These are phyloP conservation scores for Lophium mytilinum DNA, from an alignment of 495 filamentous ascomycete genomes.

Conservation along the genomic window DNA sequence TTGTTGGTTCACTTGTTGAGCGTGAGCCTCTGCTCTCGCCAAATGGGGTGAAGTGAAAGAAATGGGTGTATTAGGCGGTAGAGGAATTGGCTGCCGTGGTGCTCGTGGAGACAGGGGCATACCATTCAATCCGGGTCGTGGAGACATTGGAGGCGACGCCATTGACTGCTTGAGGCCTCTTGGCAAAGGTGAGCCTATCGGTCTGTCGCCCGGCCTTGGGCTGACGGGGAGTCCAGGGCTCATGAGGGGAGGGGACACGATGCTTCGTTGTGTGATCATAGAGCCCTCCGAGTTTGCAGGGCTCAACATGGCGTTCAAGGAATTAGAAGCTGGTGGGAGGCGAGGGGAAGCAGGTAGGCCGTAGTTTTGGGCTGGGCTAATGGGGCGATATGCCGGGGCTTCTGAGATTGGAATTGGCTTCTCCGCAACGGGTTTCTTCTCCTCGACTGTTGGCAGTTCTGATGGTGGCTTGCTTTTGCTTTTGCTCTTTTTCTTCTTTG, in stretches of 20 bases:
- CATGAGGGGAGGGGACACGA: constrained; percentile 51
- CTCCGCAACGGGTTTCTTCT: constrained; percentile 6
- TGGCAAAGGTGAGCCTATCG: constrained; percentile 63
- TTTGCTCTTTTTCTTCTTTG: constrained; percentile 50
- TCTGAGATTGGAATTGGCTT: too few species aligned
- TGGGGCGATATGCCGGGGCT: constrained; percentile 6
- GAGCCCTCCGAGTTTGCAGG: constrained; percentile 25
- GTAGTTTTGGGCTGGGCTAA: constrained; percentile 7
- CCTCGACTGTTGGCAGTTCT: background rate
- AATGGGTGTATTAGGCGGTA: constrained; percentile 54
- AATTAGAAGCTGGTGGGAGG: constrained; percentile 14
- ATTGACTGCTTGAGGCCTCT: constrained; percentile 50
- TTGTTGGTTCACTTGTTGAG: constrained; percentile 15
- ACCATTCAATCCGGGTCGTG: constrained; percentile 45
- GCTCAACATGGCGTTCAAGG: constrained; percentile 26
- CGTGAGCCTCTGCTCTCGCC: constrained; percentile 20
- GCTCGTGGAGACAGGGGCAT: constrained; percentile 61
- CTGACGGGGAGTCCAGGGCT: constrained; percentile 86
- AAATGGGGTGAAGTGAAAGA: constrained; percentile 45
- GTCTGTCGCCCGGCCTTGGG: constrained; percentile 73
- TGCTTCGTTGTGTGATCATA: constrained; percentile 29
- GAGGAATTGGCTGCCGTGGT: constrained; percentile 55
- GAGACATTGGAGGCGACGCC: constrained; percentile 59
- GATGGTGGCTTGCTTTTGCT: constrained; percentile 25
- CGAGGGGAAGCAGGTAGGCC: constrained; percentile 24